A percentile compares a stretch with the other conserved stretches of the same genome.
Evolutionary conservation across 768 basidiomycete species (phyloP).

Genomic region (Leucosporidium scottii): DNA sequence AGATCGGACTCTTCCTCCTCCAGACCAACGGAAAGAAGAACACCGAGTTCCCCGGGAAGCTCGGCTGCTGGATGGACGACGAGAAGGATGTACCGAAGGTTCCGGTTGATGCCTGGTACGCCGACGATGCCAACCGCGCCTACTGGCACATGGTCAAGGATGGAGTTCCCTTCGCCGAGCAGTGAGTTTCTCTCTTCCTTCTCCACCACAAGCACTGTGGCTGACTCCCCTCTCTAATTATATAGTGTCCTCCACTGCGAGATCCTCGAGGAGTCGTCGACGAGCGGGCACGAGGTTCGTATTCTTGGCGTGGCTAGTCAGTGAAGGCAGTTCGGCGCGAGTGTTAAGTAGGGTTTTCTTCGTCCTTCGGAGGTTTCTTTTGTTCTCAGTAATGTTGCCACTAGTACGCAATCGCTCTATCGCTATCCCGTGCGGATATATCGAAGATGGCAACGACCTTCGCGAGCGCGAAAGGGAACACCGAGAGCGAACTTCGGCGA

Average conservation of each 20-base stretch:
- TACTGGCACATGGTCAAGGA: not conserved
- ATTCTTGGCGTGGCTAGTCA: conserved; percentile 13
- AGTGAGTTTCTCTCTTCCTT: not conserved
- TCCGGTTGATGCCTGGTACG: not conserved
- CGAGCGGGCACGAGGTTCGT: conserved; percentile 9
- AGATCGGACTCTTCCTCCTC: conserved; percentile 4
- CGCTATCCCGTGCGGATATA: no score
- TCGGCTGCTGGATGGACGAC: not conserved
- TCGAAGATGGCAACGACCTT: no score
- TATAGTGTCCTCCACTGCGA: conserved; percentile 9
- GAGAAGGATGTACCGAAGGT: no score
- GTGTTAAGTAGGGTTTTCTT: no score
- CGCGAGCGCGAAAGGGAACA: no score
- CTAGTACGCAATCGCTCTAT: no score
- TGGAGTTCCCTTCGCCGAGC: not conserved
- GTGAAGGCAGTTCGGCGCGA: not conserved
- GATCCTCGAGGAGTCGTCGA: not conserved
- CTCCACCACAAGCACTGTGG: not conserved
- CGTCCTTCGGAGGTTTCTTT: no score
- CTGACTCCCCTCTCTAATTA: not conserved
- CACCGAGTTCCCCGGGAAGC: not conserved
- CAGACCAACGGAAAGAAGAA: not conserved
- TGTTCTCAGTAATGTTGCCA: no score
- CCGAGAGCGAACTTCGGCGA: no score
- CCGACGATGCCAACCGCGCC: no score